A percentile compares a stretch with the other conserved stretches of the same genome.
These are phyloP conservation scores for Rhizopogon sp. DNA, from an alignment of 768 basidiomycete genomes.

Conservation along the genomic window DNA sequence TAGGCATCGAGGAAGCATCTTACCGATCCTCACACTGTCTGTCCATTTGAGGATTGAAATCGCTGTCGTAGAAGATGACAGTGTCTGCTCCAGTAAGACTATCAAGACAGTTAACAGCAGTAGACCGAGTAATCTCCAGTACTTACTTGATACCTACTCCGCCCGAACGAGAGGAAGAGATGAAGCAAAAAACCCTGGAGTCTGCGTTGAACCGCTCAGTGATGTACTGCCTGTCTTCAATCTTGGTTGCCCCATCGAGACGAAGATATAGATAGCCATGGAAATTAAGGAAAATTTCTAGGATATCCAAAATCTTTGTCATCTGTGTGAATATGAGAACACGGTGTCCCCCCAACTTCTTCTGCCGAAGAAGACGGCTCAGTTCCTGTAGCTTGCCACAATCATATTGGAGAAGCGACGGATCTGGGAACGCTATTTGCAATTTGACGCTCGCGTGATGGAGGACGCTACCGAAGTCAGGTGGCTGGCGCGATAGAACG, in stretches of 20 bases:
- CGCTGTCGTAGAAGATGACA: constrained; percentile 95
- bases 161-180: constrained; percentile 73
- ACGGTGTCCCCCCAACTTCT: constrained; percentile 84
- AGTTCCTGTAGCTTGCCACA: constrained; percentile 93
- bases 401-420: constrained; percentile 87
- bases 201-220: constrained; percentile 86
- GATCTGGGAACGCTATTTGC: constrained; percentile 91
- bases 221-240: constrained; percentile 89
- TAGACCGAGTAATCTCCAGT: constrained; percentile 13
- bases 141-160: constrained; percentile 93
- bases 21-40: constrained; percentile 92
- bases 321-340: constrained; percentile 96
- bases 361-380: constrained; percentile 71
- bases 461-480: constrained; percentile 60
- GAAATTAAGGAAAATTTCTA: constrained; percentile 89
- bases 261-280: constrained; percentile 92
- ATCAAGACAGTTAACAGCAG: constrained; percentile 13
- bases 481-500: constrained; percentile 24
- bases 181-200: constrained; percentile 80
- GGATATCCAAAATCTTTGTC: constrained; percentile 90
- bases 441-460: constrained; percentile 77
- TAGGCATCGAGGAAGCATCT: constrained; percentile 11
- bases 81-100: constrained; percentile 88
- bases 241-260: constrained; percentile 93
- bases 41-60: constrained; percentile 98